Percentiles rank a stretch among this genome's conserved stretches.
Conservation (phyloP, 2,329 filamentous ascomycete genomes). For the Fonsecaea monophora region DNA sequence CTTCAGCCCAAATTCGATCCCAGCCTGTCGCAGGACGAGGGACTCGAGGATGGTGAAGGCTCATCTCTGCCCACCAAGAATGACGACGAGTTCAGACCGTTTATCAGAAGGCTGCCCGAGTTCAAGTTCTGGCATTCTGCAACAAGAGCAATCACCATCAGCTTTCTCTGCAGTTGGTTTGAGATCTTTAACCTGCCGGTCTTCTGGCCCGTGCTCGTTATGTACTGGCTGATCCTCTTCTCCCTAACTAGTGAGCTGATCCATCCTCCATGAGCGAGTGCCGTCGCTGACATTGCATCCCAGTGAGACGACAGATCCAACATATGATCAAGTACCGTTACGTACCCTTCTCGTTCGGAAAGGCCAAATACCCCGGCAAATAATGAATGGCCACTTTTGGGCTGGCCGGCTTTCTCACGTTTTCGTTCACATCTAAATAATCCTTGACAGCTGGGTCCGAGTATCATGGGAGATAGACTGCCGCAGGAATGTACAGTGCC, state of each 20-base stretch:
- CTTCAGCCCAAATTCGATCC: conserved; percentile 98
- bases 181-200: conserved; percentile 94
- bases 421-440: not conserved
- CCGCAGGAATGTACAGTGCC: conserved; percentile 18
- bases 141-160: conserved; percentile 82
- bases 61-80: conserved; percentile 84
- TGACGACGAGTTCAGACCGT: conserved; percentile 97
- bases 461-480: not conserved
- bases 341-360: conserved; percentile 90
- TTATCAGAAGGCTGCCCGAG: conserved; percentile 93
- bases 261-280: not conserved
- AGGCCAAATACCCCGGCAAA: conserved; percentile 70
- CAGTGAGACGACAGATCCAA: conserved; percentile 97
- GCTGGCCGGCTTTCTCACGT: not conserved
- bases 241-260: conserved; percentile 82
- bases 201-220: conserved; percentile 97
- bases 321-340: conserved; percentile 99
- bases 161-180: conserved; percentile 90
- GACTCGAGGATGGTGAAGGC: conserved; percentile 90
- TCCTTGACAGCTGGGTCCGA: conserved; percentile 1
- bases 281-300: conserved; percentile 23
- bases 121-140: conserved; percentile 99
- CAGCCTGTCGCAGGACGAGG: conserved; percentile 90
- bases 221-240: conserved; percentile 99
- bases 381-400: conserved; percentile 12